Base-by-base conservation (phyloP, 805 yeast genomes). In the Starmerella asiatica region DNA sequence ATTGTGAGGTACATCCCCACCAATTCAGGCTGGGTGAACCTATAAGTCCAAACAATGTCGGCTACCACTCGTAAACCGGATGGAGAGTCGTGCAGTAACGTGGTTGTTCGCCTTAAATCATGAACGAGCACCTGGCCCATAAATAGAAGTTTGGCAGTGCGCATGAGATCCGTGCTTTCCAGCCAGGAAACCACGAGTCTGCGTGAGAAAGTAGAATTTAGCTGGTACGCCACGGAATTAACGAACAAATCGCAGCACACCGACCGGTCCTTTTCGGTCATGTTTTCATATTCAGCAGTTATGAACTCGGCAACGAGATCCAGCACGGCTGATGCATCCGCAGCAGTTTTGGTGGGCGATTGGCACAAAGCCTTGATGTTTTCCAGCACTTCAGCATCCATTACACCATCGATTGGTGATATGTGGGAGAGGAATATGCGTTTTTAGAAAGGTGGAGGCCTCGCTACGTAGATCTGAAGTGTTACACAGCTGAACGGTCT, bases 1-100 rank as follows among this genome's bases (percentile, higher is more conserved):
- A 42, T 24, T 20, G 71, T 76, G 52, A 76, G 53, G 42, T 69
- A 64, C 4, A 68, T 61, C 1, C 65, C 58, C 5, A 67, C 62
- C 3, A 67, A 52, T 44, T 65, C 61, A 36, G 59, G 59, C 47
- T 52, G 53, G 51, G 57, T 40, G 49, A 59, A 33, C 52, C 61
- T 20, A 62, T 58, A 37, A 57, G 48, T 46, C 59, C 69, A 64
- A 8, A 73, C 47, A 5, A 62, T 58, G 31, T 56, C 56, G 45
- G 69, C 59, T 9, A 76, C 49, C 19, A 34, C 35, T 11, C 33
- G 29, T n/a, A 48, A 26, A 8, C 40, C 45, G 5, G 11, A 21
- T 4, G 16, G n/a, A 20, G 39, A 33, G 4, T 18, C 3, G 5
- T 8, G 23, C 6, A 34, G 27, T n/a, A 5, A 31, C 17, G 21